Conservation (phyloP, 2,329 filamentous ascomycete species). For the Cladosporium sp. region DNA sequence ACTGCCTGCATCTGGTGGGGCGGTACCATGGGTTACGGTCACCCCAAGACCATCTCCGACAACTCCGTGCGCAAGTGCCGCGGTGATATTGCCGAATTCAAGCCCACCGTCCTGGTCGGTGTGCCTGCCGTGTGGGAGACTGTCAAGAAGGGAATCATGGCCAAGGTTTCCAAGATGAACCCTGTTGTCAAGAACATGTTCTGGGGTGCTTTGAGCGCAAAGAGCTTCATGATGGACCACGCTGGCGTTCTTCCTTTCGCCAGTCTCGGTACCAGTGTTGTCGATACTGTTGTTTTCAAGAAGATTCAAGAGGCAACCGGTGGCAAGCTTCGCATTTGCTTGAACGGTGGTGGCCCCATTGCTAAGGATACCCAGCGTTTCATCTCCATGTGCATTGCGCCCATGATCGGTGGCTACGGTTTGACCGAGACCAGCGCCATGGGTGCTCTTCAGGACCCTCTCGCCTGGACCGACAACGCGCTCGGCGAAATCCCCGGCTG, state of each 20-base stretch:
- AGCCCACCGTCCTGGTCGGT: conserved; percentile 84
- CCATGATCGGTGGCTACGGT: conserved; percentile 92
- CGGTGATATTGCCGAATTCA: conserved; percentile 89
- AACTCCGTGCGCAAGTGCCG: conserved; percentile 80
- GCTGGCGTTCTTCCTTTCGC: conserved; percentile 46
- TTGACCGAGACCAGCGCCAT: conserved; percentile 79
- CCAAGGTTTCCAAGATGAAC: conserved; percentile 68
- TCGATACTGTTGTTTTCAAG: conserved; percentile 84
- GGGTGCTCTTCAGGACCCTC: conserved; percentile 74
- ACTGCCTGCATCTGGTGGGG: conserved; percentile 86
- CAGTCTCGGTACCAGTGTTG: conserved; percentile 53
- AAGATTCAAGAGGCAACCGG: conserved; percentile 89
- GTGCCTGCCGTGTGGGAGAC: conserved; percentile 97
- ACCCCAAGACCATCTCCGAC: conserved; percentile 83
- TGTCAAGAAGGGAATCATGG: conserved; percentile 87
- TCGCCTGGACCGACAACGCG: conserved; percentile 73
- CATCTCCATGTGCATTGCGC: conserved; percentile 84
- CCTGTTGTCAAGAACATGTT: conserved; percentile 73
- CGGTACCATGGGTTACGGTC: conserved; percentile 88
- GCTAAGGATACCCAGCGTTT: conserved; percentile 84
- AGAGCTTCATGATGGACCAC: conserved; percentile 53
- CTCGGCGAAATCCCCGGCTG: conserved; percentile 74
- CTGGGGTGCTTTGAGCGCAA: conserved; percentile 60
- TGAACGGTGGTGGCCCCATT: conserved; percentile 92
- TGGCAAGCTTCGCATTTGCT: conserved; percentile 77